Evolutionary conservation across 2,329 filamentous ascomycete species (phyloP), one percentile per base, ranked within the genome.

Genomic region (Cladosporium sp.): DNA sequence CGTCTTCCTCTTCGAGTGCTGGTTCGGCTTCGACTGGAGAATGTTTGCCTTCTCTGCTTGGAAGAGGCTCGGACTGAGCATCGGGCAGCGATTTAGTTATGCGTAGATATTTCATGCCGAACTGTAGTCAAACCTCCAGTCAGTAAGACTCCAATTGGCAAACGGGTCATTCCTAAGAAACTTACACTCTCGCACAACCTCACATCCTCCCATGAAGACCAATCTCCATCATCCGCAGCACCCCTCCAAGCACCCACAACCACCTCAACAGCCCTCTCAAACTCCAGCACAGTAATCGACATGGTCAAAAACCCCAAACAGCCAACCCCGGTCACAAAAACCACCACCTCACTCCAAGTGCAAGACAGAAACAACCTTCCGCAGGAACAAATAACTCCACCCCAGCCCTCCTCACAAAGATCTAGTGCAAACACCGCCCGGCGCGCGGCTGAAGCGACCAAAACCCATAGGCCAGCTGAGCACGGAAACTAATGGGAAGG

Each of bases 141-240:
- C 22, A 27, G 22, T 9, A 27, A 27, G 3, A 12, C 11, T n/a
- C 30, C 40, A 43, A 22, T 19, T n/a, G 20, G 38, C 19, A 8
- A 11, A 18, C n/a, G n/a, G n/a, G n/a, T n/a, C n/a, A n/a, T n/a
- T 13, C 6, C n/a, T 7, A 2, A 25, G 4, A 4, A 20, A 13
- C 30, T 22, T 12, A 50, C 39, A 38, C 16, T 50, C 22, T 43
- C 39, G 13, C 30, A 18, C 8, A 50, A 35, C 12, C n/a, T 8
- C 13, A 50, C 48, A 18, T 32, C 25, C 16, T 43, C 39, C 48
- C 48, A 50, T 27, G 22, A 11, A 19, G 11, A 12, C 8, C 18
- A n/a, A 25, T 7, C 19, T 25, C 25, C 38, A 41, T 12, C 19
- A 20, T 13, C 15, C 38, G 11, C 18, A n/a, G 9, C 38, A 20